These are phyloP conservation scores for Coniochaeta sp. DNA, from an alignment of 2,329 filamentous ascomycete genomes.

Conservation along the genomic window DNA sequence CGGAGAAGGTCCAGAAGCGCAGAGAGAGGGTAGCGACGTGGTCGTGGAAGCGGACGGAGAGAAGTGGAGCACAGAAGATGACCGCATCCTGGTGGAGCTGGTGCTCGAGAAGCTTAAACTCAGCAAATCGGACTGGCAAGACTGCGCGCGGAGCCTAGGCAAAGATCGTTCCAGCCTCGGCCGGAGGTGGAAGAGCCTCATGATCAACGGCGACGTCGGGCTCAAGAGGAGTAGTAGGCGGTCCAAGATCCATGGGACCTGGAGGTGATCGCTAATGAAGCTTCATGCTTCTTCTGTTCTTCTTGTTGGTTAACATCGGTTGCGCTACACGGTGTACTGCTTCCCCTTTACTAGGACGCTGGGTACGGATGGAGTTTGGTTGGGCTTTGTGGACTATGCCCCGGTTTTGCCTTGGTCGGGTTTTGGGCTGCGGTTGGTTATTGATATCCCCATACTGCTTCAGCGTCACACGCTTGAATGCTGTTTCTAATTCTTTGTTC, in stretches of 20 bases:
- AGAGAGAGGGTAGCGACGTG: conserved; percentile 25
- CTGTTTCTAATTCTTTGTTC: background rate
- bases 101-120: conserved; percentile 60
- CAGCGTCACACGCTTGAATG: background rate
- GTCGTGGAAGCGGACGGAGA: conserved; percentile 37
- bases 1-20: conserved; percentile 11
- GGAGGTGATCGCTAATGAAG: conserved; percentile 32
- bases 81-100: conserved; percentile 58
- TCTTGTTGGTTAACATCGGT: conserved; percentile 1
- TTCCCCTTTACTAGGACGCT: background rate
- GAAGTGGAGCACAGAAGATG: conserved; percentile 55
- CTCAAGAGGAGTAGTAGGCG: conserved; percentile 42
- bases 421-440: background rate
- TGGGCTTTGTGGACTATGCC: background rate
- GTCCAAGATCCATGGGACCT: conserved; percentile 44
- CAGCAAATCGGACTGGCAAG: conserved; percentile 58
- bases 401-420: background rate
- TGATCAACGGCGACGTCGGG: conserved; percentile 51
- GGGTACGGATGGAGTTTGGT: background rate
- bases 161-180: conserved; percentile 50
- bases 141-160: conserved; percentile 56
- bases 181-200: conserved; percentile 55
- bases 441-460: conserved; percentile 1
- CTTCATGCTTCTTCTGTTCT: conserved; percentile 3
- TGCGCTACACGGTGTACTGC: background rate